Evolutionary conservation across 495 filamentous ascomycete species (phyloP), one percentile per base, ranked within the genome.

Genomic region (Podospora pseudocomata): DNA sequence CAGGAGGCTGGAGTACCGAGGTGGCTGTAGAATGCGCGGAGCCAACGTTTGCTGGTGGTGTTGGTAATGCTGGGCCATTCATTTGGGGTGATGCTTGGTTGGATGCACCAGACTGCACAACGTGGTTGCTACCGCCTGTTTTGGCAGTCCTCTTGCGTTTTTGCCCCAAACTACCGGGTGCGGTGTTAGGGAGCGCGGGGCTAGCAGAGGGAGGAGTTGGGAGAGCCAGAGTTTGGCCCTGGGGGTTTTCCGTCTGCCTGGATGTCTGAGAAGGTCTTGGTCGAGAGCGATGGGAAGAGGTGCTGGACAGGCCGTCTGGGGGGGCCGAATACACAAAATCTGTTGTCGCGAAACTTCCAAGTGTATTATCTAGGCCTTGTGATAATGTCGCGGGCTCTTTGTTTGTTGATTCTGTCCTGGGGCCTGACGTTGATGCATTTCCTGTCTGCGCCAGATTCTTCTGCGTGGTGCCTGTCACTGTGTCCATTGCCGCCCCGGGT

Each of bases 111-210:
- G n/a, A 18, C 20, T 34, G 67, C 19, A 58, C 13, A 39, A 4
- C 19, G 32, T 57, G 49, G 1, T 28, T 20, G 19, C 71, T 71
- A n/a, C 65, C 73, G 0, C 39, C 68, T 0, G 60, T 26, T 32
- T 76, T 58, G n/a, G 55, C n/a, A 11, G 15, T 76, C 57, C 74
- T 70, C 58, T 76, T 78, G 32, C 74, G 65, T 53, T 77, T 79
- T 59, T 77, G 73, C 3, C 64, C 69, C 4, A 32, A 20, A 20
- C 20, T 68, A 20, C 26, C 65, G 16, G 69, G 3, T 4, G 27
- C 18, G 13, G 6, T 6, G 4, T 67, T 71, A 0, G 49, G 5
- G 28, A 67, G 67, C 2, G 62, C 64, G 32, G 65, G 59, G 15
- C 65, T 68, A n/a, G 56, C 68, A 0, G 57, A 55, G 28, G 71